A percentile compares a stretch with the other conserved stretches of the same genome.
Evolutionary conservation across 257 asterid species (phyloP).

Genomic region (Anisodus acutangulus): DNA sequence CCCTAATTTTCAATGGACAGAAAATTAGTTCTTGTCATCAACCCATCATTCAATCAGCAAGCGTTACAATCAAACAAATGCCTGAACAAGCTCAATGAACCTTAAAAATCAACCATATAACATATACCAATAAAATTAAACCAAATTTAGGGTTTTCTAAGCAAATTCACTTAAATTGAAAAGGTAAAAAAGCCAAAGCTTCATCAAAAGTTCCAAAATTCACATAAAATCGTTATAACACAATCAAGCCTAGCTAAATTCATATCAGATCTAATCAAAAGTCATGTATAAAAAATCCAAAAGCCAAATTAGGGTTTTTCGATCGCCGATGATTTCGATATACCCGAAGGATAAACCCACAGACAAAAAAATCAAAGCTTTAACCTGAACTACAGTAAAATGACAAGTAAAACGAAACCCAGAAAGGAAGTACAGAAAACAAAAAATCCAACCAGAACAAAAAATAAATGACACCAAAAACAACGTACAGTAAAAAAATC

Average conservation of each 20-base stretch:
- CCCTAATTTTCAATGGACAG: slow-evolving; percentile 52
- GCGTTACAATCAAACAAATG: slow-evolving; percentile 26
- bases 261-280: neutral
- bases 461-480: neutral
- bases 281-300: slow-evolving; percentile 22
- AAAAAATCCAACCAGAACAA: neutral
- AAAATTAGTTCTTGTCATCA: slow-evolving; percentile 19
- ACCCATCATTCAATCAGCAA: slow-evolving; percentile 28
- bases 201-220: slow-evolving; percentile 24
- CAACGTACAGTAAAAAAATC: no score
- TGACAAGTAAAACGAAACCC: neutral
- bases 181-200: slow-evolving; percentile 28
- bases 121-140: slow-evolving; percentile 7
- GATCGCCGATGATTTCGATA: neutral
- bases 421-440: neutral
- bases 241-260: slow-evolving; percentile 21
- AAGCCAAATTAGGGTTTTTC: slow-evolving; percentile 54
- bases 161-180: slow-evolving; percentile 8
- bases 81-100: slow-evolving; percentile 21
- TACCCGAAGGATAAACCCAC: neutral
- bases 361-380: neutral
- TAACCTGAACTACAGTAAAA: neutral
- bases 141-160: slow-evolving; percentile 58
- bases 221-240: slow-evolving; percentile 31
- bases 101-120: slow-evolving; percentile 20